Conservation (phyloP, 2,329 filamentous ascomycete genomes). For the Rosellinia necatrix region DNA sequence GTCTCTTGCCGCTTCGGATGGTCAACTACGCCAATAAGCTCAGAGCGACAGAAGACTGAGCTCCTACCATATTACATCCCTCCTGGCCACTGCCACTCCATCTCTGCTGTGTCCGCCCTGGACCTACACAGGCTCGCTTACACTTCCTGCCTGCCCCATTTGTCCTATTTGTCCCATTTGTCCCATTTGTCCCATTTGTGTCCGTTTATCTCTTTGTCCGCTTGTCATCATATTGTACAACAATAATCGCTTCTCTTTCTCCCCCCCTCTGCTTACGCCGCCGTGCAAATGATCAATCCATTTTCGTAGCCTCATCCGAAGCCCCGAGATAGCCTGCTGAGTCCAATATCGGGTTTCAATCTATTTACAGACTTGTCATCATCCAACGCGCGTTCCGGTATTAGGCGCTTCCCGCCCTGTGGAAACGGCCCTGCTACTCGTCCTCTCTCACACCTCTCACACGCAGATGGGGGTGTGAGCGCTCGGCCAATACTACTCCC, state of each 20-base stretch:
- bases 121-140: too few species aligned
- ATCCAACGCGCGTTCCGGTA: constrained; percentile 12
- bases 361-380: constrained; percentile 5
- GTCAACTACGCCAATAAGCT: constrained; percentile 4
- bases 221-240: constrained; percentile 3
- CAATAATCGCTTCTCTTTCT: not conserved
- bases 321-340: not conserved
- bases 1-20: constrained; percentile 15
- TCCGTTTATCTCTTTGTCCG: not conserved
- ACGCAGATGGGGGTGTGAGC: constrained; percentile 24
- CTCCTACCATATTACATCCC: too few species aligned
- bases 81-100: too few species aligned
- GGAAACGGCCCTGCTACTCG: constrained; percentile 23
- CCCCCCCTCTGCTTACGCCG: constrained; percentile 1
- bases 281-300: constrained; percentile 7
- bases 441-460: constrained; percentile 6
- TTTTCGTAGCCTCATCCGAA: constrained; percentile 1
- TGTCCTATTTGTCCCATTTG: too few species aligned
- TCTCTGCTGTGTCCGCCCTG: too few species aligned
- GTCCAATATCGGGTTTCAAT: constrained; percentile 3
- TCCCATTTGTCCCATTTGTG: too few species aligned
- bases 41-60: too few species aligned
- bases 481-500: constrained; percentile 37
- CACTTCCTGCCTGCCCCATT: too few species aligned
- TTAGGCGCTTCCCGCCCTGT: constrained; percentile 12